Base-by-base conservation (phyloP, 371 early-diverging fungal genomes). In the Rhizopus sp. region DNA sequence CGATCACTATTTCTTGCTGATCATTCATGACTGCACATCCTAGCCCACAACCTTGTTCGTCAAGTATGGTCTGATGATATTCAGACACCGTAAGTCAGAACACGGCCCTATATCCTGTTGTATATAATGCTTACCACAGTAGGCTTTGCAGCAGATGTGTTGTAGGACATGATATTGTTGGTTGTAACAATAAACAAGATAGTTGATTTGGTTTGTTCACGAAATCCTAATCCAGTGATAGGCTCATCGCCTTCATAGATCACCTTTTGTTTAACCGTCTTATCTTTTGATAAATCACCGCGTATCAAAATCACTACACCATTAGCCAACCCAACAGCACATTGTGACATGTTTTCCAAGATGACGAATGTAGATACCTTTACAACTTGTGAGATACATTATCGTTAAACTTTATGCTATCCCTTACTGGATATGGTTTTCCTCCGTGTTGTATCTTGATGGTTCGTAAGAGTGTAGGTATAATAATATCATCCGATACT, bases 241-340 rank as follows among this genome's bases (percentile, higher is more conserved):
- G 89, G 89, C 57, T 94, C 94, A 31, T 88, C 83, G 8, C 93
- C 88, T 55, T 92, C 87, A 71, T 92, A 88, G 33, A 95, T 76
- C 13, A 91, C 81, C 48, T 88, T 88, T 50, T 90, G 88, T 55
- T 92, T 92, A 0, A 86, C 86, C 23, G 84, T 82, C 23, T 88
- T 80, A 58, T 92, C 93, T 47, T 88, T 86, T 42, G 84, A 81
- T 5, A 95, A 70, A 66, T 93, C 93, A 3, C 95, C 94, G 30
- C 90, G 84, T 32, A 93, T 84, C 53, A 92, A 73, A 15, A 96
- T 75, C 0, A 95, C 93, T 1, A 88, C 84, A 29, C 96, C 98
- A 66, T 93, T 94, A 2, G 92, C 91, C 59, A 96, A 77, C 0
- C 96, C 98, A 39, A 96, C 74, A 4, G 96, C 96, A 5, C 91